Base-by-base conservation (phyloP, 2,329 filamentous ascomycete genomes). In the Talaromyces sp. region DNA sequence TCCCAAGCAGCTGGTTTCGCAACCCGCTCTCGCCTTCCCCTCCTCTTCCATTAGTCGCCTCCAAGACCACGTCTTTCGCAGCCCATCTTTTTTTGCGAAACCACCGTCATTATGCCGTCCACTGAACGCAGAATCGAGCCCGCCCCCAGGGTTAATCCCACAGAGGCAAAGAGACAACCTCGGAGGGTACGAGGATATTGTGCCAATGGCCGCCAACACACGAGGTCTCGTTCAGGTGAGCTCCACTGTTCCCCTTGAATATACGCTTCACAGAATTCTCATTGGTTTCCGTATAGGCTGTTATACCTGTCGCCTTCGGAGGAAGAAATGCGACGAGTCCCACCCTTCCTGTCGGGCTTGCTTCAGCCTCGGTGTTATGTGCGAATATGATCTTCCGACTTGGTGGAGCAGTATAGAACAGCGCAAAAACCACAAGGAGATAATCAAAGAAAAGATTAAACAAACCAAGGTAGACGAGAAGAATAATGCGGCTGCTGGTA, bases 391-490 rank as follows among this genome's bases (percentile, higher is more conserved):
- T 83, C 83, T 93, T 72, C 95, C 95, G 41, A 86, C 90, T 78
- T 99, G 95, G 95, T 99, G 95, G 95, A 90, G 89, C 78, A 97
- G 95, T 82, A 89, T 90, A 71, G 92, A 96, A 65, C 86, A 89
- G 71, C 84, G 95, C 67, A 86, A 89, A 69, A 80, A 87, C 60
- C 91, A 97, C 75, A 99, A 98, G 80, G 95, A 98, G 73, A 81
- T 88, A 67, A 96, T 99, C 83, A 99, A 99, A 84, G 89, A 89
- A 77, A 91, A 93, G 77, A 98, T 99, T 82, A 97, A 96, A 86
- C 86, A 89, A 73, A 98, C 95, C 73, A 98, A 98, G 84, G 83
- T 96, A 67, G 87, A 88, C 27, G 93, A 97, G 78, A 96, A 96
- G 85, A 82, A 85, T 57, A 82, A 86, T 57, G 78, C 82, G 56